These are phyloP conservation scores for Iodosphaeria phyllophila DNA, from an alignment of 2,329 filamentous ascomycete genomes.

Conservation along the genomic window DNA sequence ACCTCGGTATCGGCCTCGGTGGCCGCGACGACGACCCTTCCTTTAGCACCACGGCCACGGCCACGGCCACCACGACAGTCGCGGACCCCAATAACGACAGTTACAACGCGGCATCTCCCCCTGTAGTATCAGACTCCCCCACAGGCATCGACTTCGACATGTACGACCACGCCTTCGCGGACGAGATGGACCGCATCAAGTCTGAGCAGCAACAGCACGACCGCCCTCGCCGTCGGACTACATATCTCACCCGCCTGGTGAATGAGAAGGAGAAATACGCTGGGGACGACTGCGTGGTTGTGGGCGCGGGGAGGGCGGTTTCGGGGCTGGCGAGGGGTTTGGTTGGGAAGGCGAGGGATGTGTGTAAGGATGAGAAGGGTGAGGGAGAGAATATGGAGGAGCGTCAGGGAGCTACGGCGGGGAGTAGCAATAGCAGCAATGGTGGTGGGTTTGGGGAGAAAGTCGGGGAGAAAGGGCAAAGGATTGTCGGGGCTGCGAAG, in stretches of 20 bases:
- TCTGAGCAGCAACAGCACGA: slow-evolving; percentile 13
- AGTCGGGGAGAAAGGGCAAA: no score
- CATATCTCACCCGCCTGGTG: slow-evolving; percentile 31
- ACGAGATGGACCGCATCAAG: slow-evolving; percentile 45
- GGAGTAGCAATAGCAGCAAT: no score
- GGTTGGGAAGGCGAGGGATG: slow-evolving; percentile 1
- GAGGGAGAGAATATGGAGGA: no score
- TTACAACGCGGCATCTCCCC: slow-evolving; percentile 14
- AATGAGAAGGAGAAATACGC: slow-evolving; percentile 21
- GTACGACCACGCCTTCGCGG: slow-evolving; percentile 73
- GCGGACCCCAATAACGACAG: slow-evolving; percentile 17
- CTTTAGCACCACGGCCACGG: slow-evolving; percentile 10
- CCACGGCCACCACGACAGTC: no score
- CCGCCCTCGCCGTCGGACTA: slow-evolving; percentile 13
- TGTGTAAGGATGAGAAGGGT: background rate
- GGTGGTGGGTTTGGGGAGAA: no score
- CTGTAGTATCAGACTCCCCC: slow-evolving; percentile 65
- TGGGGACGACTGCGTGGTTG: slow-evolving; percentile 17
- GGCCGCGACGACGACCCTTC: slow-evolving; percentile 29
- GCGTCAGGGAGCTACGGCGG: no score
- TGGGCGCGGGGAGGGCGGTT: slow-evolving; percentile 14
- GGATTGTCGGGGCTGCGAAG: no score
- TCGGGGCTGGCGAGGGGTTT: slow-evolving; percentile 5
- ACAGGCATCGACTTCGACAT: slow-evolving; percentile 71
- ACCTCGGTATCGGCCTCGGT: slow-evolving; percentile 61